phyloP scores from a whole-genome alignment of 2,329 filamentous ascomycete genomes.

The Didymella pomorum region DNA sequence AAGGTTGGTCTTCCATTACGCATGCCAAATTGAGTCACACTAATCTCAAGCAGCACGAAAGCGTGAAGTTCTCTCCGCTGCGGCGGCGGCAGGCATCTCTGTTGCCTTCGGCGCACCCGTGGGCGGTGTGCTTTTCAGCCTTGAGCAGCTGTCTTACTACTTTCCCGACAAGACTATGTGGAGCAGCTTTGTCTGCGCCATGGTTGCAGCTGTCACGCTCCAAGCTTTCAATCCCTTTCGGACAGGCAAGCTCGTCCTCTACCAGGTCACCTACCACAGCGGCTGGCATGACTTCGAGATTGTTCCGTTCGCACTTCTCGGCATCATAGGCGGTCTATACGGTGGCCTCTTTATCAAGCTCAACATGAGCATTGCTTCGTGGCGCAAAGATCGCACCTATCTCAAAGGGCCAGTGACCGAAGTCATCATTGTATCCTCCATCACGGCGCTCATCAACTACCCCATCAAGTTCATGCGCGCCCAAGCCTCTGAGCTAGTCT shows the following conservation, averaged over 20 bases:
- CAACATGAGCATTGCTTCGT: conserved; percentile 86
- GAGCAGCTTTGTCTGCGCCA: conserved; percentile 98
- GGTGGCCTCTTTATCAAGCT: conserved; percentile 93
- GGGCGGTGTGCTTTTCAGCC: conserved; percentile 90
- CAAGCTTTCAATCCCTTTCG: conserved; percentile 94
- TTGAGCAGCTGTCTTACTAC: conserved; percentile 97
- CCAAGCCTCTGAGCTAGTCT: conserved; percentile 89
- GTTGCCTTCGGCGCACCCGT: conserved; percentile 95
- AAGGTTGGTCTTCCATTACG: conserved; percentile 64
- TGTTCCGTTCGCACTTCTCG: conserved; percentile 84
- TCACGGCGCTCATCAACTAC: conserved; percentile 91
- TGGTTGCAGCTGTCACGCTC: conserved; percentile 94
- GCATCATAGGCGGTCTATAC: conserved; percentile 90
- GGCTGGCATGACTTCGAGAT: conserved; percentile 96
- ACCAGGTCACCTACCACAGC: conserved; percentile 91
- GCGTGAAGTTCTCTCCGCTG: conserved; percentile 89
- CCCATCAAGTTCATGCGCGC: conserved; percentile 96
- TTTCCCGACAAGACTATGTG: conserved; percentile 99
- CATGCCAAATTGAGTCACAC: neutral
- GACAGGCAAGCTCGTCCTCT: conserved; percentile 93
- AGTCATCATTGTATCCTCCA: conserved; percentile 77
- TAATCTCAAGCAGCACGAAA: conserved; percentile 72
- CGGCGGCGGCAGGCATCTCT: conserved; percentile 89
- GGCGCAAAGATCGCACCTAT: conserved; percentile 75
- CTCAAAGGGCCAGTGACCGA: conserved; percentile 76